Evolutionary conservation across 164 flowering plant genomes (phyloP), one percentile per base, ranked within the genome.

Genomic region (Berberis vulgaris): DNA sequence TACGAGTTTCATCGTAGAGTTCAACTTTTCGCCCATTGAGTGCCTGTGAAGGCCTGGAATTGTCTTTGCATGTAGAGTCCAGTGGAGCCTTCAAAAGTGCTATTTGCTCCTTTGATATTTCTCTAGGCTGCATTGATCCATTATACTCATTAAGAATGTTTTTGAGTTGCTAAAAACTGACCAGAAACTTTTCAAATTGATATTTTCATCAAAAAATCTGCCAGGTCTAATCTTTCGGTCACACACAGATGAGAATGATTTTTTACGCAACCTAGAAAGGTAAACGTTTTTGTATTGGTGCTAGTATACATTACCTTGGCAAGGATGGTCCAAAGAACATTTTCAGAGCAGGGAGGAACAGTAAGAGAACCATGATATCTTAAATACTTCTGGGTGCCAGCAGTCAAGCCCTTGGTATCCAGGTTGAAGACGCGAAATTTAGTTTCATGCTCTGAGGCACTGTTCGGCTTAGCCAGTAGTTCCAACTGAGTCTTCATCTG

Each of bases 31-130:
- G 77, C 3, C 83, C 91, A 49, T 86, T 85, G 26, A 87, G 65
- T 3, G 80, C 74, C 74, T 92, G 96, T 11, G 60, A 4, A 1
- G 96, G 96, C 82, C 98, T 85, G 6, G 79, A 53, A 60, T 89
- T 87, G 45, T 67, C 52, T 72, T 76, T 77, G 80, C 45, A 78
- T 0, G 10, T 60, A 4, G 50, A 11, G 9, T 41, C 69, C 73
- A 89, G 55, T 12, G 91, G 94, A 43, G 85, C 81, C 67, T 61
- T 78, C 12, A 87, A 71, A 41, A 69, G 67, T 7, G 54, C 70
- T 6, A 85, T 72, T 63, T 91, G 97, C 45, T 79, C 83, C 66
- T 71, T 65, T 0, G 90, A 78, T 2, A 91, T 71, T 1, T 80
- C 57, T 49, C 86, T 83, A 72, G 81, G 83, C 96, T 88, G 71